Evolutionary conservation across 257 asterid species (phyloP).

Genomic region (Mentha longifolia): DNA sequence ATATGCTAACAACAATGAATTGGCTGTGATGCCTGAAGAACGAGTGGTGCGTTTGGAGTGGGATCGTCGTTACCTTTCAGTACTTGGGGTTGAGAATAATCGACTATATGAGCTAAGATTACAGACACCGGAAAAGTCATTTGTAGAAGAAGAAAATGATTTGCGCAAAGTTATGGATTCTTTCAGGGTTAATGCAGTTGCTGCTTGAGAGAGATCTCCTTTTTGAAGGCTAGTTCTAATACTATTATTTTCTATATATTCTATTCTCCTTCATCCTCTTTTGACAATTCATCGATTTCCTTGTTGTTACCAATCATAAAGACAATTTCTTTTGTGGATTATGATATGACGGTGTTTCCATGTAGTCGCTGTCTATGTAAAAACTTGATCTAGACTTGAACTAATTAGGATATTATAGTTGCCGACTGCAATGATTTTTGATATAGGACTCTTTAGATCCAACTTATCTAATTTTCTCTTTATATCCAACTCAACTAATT

Average conservation of each 20-base stretch:
- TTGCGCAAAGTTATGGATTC: slow-evolving; percentile 82
- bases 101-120: slow-evolving; percentile 68
- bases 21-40: slow-evolving; percentile 93
- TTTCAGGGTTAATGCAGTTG: slow-evolving; percentile 70
- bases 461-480: too few relatives aligned
- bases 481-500: too few relatives aligned
- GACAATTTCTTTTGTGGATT: too few relatives aligned
- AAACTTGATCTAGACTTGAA: too few relatives aligned
- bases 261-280: too few relatives aligned
- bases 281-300: too few relatives aligned
- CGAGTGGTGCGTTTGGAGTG: slow-evolving; percentile 83
- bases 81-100: slow-evolving; percentile 96
- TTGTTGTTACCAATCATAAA: too few relatives aligned
- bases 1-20: slow-evolving; percentile 88
- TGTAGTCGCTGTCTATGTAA: too few relatives aligned
- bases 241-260: background rate
- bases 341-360: too few relatives aligned
- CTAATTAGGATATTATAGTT: too few relatives aligned
- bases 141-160: slow-evolving; percentile 70
- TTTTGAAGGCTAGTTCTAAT: slow-evolving; percentile 4
- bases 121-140: slow-evolving; percentile 83
- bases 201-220: slow-evolving; percentile 43
- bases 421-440: too few relatives aligned
- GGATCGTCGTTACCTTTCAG: slow-evolving; percentile 86
- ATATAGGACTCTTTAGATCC: too few relatives aligned